Conservation (phyloP, 2,329 filamentous ascomycete species). For the Aspergillus sp. region DNA sequence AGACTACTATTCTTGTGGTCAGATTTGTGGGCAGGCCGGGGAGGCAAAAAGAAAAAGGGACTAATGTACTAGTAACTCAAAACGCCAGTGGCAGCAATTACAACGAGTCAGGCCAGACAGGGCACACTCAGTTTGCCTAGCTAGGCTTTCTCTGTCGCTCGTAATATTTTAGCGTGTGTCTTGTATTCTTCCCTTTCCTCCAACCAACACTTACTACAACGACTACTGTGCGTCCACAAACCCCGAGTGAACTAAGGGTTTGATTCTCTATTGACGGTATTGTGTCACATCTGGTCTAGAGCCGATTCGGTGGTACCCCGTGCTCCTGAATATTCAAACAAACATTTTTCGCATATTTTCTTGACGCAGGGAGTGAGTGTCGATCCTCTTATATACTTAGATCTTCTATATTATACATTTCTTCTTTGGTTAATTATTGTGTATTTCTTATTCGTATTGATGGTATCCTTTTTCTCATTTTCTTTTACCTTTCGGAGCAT, state of each 20-base stretch:
- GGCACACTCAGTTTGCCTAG: no score
- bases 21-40: no score
- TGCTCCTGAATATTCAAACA: not conserved
- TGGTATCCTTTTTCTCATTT: no score
- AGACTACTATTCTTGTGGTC: no score
- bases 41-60: no score
- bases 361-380: not conserved
- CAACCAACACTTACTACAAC: not conserved
- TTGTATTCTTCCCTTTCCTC: not conserved
- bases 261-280: not conserved
- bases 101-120: not conserved
- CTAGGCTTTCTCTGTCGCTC: not conserved
- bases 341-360: not conserved
- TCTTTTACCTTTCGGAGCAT: not conserved
- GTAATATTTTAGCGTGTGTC: not conserved
- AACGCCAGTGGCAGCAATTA: not conserved
- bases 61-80: not conserved
- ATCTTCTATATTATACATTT: no score
- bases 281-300: not conserved
- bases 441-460: no score
- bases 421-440: not conserved
- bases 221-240: not conserved
- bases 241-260: not conserved
- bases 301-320: not conserved
- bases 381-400: not conserved